Percentiles rank a stretch among this genome's conserved stretches.
Evolutionary conservation across 805 yeast species (phyloP).

Genomic region (Candida glaebosa): DNA sequence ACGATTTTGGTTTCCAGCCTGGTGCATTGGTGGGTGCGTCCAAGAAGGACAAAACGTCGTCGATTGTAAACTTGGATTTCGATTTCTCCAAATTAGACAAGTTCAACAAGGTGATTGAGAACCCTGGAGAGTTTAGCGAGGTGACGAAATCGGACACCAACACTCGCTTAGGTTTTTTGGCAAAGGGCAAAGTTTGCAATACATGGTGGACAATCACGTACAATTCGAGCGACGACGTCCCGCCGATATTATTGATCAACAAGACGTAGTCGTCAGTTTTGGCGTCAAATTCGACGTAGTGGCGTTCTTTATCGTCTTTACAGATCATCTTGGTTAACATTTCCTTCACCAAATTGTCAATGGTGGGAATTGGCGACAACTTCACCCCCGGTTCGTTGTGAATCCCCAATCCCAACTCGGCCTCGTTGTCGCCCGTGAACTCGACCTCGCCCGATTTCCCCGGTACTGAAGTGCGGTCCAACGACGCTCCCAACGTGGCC

Average conservation of each 20-base stretch:
- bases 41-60: constrained; percentile 46
- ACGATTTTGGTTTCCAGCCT: constrained; percentile 65
- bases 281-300: constrained; percentile 65
- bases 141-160: constrained; percentile 81
- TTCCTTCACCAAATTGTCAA: constrained; percentile 53
- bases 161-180: constrained; percentile 63
- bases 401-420: constrained; percentile 93
- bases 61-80: constrained; percentile 24
- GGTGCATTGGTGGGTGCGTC: constrained; percentile 77
- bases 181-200: constrained; percentile 46
- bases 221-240: constrained; percentile 78
- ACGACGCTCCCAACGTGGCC: constrained; percentile 85
- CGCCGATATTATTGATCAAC: constrained; percentile 84
- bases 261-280: constrained; percentile 64
- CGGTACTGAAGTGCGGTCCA: constrained; percentile 89
- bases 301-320: constrained; percentile 67
- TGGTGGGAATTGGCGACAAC: constrained; percentile 63
- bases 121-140: constrained; percentile 89
- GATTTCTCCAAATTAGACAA: constrained; percentile 45
- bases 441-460: constrained; percentile 53
- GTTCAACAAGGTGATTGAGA: constrained; percentile 78
- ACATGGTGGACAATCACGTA: constrained; percentile 67
- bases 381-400: constrained; percentile 89
- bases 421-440: constrained; percentile 54
- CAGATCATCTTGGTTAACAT: constrained; percentile 63